Base-by-base conservation (phyloP, 225 moss, liverwort and hornwort genomes). In the Physcomitrium patens region DNA sequence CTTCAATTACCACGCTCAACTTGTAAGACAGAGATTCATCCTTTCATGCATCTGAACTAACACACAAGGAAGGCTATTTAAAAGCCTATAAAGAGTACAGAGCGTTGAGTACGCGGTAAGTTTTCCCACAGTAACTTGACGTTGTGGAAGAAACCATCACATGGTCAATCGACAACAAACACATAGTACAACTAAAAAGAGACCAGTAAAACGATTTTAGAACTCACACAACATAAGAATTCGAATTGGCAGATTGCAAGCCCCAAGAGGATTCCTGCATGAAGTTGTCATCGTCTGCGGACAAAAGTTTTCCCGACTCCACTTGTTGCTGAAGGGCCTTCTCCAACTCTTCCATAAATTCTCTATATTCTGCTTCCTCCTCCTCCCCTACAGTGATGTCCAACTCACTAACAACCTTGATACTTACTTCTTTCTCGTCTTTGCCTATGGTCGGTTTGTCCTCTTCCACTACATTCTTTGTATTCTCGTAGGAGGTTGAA, bases 141-240 rank as follows among this genome's bases (percentile, higher is more conserved):
- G 69, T 43, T 54, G 41, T 13, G 45, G 50, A 50, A 41, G 45
- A 59, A 42, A 55, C 62, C 12, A 27, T 56, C 63, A 62, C 61
- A 56, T 50, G 18, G 19, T 42, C 18, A 51, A 47, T 7, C 15
- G 59, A 20, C 42, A 56, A 31, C 22, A 16, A 16, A 67, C 17
- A 22, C 48, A 24, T 0, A 67, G 47, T 8, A 50, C 6, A 75
- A 63, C 55, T 28, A 17, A 41, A 42, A 65, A 16, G 50, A 19
- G 46, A 55, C 68, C 43, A 57, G 19, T 13, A 24, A 58, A 59
- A 26, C 19, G 23, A 24, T 56, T 42, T 37, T 42, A 47, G 52
- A 81, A 26, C 81, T 78, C 79, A 89, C 89, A 89, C 89, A 46
- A 86, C 57, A 79, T 86, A 89, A 59, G 89, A 89, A 54, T 84